Percentiles rank a stretch among this genome's conserved stretches.
Conservation (phyloP, 352 stramenopile genomes). For the Saprolegnia diclina region DNA sequence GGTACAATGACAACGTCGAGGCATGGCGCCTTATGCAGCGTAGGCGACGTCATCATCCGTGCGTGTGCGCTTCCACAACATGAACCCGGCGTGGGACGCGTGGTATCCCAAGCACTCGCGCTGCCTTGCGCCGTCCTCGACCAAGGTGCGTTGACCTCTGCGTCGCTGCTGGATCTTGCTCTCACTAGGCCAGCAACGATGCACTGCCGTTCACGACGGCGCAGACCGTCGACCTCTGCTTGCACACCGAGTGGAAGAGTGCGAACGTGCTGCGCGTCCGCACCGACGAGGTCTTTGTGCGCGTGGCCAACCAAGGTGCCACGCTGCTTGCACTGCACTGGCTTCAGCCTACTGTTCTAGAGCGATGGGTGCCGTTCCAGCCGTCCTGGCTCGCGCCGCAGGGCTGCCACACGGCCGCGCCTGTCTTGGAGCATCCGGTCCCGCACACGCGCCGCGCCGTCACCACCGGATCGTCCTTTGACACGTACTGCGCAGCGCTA, state of each 20-base stretch:
- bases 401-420: background rate
- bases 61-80: conserved; percentile 70
- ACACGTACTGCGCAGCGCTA: conserved; percentile 61
- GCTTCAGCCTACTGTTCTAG: background rate
- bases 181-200: conserved; percentile 45
- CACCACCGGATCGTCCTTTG: conserved; percentile 35
- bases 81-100: conserved; percentile 69
- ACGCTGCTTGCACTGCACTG: background rate
- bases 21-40: background rate
- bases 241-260: conserved; percentile 53
- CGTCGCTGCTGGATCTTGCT: background rate
- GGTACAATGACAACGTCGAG: conserved; percentile 26
- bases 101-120: conserved; percentile 63
- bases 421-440: background rate
- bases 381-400: background rate
- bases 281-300: conserved; percentile 48
- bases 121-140: conserved; percentile 46
- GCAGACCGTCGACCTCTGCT: conserved; percentile 60
- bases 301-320: conserved; percentile 47
- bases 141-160: conserved; percentile 37
- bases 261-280: conserved; percentile 47
- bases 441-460: conserved; percentile 4
- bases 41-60: conserved; percentile 25
- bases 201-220: conserved; percentile 52
- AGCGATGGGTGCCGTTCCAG: conserved; percentile 6